phyloP scores from a whole-genome alignment of 2,329 filamentous ascomycete genomes.

The Macroventuria anomochaeta region DNA sequence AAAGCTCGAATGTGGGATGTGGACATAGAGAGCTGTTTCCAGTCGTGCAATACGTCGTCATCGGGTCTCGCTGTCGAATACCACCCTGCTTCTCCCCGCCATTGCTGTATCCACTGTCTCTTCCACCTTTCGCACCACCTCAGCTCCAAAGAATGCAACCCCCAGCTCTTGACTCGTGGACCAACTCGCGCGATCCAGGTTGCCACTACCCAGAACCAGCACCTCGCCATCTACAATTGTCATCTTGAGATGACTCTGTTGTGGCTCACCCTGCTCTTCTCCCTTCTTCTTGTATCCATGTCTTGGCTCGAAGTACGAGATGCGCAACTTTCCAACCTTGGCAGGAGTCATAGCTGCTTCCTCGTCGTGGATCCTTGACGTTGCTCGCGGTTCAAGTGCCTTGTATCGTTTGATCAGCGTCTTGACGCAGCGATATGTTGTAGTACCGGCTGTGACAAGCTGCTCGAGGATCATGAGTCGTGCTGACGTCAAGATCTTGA shows the following conservation, averaged over 20 bases:
- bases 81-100: slow-evolving; percentile 29
- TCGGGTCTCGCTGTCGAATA: slow-evolving; percentile 31
- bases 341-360: slow-evolving; percentile 36
- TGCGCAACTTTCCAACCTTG: slow-evolving; percentile 58
- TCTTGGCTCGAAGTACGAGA: slow-evolving; percentile 63
- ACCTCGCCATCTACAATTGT: slow-evolving; percentile 73
- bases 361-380: slow-evolving; percentile 21
- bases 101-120: slow-evolving; percentile 33
- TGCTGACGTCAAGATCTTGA: slow-evolving; percentile 71
- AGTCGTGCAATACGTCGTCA: not conserved
- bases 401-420: slow-evolving; percentile 64
- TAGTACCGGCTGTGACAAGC: slow-evolving; percentile 78
- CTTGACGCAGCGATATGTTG: slow-evolving; percentile 69
- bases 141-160: slow-evolving; percentile 60
- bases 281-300: slow-evolving; percentile 33
- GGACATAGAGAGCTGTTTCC: not conserved
- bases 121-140: slow-evolving; percentile 47
- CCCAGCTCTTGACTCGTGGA: slow-evolving; percentile 86
- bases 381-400: slow-evolving; percentile 2
- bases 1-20: not conserved
- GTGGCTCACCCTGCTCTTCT: slow-evolving; percentile 61
- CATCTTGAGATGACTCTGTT: slow-evolving; percentile 79
- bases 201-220: slow-evolving; percentile 77
- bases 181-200: slow-evolving; percentile 86
- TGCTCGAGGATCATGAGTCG: slow-evolving; percentile 81